These are phyloP conservation scores for Ceraceosorus bombacis DNA, from an alignment of 1,284 basidiomycete species.

Conservation along the genomic window DNA sequence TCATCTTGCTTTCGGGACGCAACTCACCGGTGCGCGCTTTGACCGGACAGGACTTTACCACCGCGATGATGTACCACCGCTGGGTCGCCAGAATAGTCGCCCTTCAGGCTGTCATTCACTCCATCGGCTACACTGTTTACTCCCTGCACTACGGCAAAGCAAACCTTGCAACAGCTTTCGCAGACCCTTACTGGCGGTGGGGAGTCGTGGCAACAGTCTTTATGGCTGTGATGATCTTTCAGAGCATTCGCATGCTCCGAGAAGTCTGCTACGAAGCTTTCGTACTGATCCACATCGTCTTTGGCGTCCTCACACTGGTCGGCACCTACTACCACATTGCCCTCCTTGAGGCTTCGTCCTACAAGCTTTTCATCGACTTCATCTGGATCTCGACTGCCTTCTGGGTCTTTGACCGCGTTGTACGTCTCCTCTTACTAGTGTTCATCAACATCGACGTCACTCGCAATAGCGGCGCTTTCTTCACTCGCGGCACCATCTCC, in stretches of 20 bases:
- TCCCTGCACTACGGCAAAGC: conserved; percentile 4
- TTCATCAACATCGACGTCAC: neutral
- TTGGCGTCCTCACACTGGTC: conserved; percentile 38
- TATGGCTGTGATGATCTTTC: neutral
- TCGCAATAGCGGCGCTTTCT: neutral
- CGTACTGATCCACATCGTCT: conserved; percentile 38
- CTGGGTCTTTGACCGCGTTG: conserved; percentile 24
- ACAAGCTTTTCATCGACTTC: conserved; percentile 17
- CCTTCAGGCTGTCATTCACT: conserved; percentile 36
- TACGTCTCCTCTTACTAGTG: conserved; percentile 12
- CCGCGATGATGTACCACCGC: conserved; percentile 45
- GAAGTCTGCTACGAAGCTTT: conserved; percentile 15
- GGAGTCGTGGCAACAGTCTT: conserved; percentile 29
- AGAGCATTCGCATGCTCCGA: conserved; percentile 8
- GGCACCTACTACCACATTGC: conserved; percentile 42
- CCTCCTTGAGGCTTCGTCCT: conserved; percentile 17
- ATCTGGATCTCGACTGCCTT: conserved; percentile 19
- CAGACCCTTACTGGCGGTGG: conserved; percentile 37
- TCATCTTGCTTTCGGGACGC: conserved; percentile 45
- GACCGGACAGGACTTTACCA: conserved; percentile 36
- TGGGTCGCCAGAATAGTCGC: conserved; percentile 43
- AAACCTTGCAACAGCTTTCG: conserved; percentile 9
- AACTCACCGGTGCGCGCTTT: conserved; percentile 41
- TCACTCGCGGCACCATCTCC: neutral
- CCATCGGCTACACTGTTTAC: conserved; percentile 18